These are phyloP conservation scores for Fraxinus velutina DNA, from an alignment of 305 asterid genomes.

Conservation along the genomic window DNA sequence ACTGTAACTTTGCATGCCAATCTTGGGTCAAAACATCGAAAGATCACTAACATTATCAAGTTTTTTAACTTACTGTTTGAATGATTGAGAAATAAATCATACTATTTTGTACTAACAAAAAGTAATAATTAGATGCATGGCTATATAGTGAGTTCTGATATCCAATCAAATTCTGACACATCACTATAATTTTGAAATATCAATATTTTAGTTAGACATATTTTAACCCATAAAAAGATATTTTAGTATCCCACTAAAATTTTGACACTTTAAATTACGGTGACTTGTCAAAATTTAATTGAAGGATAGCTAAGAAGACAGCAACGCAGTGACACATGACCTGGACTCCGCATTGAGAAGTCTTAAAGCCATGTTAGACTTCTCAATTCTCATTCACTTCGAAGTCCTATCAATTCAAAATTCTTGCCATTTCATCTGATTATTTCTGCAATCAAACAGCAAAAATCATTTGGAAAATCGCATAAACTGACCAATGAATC, in stretches of 20 bases:
- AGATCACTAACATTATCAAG: neutral
- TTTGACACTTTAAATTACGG: neutral
- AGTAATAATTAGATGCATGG: neutral
- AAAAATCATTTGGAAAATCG: neutral
- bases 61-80: neutral
- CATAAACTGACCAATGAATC: neutral
- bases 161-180: neutral
- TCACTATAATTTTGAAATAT: neutral
- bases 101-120: neutral
- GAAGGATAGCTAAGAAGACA: neutral
- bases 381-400: conserved; percentile 17
- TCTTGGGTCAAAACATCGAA: neutral
- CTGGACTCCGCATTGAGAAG: neutral
- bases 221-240: neutral
- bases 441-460: neutral
- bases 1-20: neutral
- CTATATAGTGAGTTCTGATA: neutral
- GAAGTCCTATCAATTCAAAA: conserved; percentile 6
- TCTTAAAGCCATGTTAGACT: conserved; percentile 8
- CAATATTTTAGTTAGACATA: neutral
- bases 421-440: neutral
- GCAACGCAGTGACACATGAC: neutral
- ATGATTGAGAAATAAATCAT: neutral
- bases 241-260: neutral
- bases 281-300: neutral